These are phyloP conservation scores for Solanum paucissectum DNA, from an alignment of 257 asterid species.

Conservation along the genomic window DNA sequence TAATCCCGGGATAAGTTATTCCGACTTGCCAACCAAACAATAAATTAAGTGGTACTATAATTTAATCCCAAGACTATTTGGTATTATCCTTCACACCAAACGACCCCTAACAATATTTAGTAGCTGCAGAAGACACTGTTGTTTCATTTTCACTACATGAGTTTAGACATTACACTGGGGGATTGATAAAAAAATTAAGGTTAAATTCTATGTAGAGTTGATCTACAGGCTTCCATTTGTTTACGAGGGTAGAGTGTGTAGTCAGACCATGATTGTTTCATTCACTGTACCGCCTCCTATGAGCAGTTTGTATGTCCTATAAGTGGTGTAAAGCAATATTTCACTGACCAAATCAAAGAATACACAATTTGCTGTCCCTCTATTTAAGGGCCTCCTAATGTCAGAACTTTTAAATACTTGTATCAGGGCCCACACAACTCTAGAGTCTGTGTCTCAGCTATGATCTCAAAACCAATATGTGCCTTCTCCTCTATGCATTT, in stretches of 20 bases:
- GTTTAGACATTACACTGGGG: neutral
- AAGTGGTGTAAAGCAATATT: neutral
- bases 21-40: too few relatives aligned
- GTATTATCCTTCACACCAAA: too few relatives aligned
- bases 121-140: neutral
- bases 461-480: neutral
- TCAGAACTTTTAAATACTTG: neutral
- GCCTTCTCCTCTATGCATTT: neutral
- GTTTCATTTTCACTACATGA: neutral
- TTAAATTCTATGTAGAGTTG: neutral
- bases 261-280: neutral
- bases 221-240: neutral
- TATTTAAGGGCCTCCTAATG: neutral
- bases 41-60: too few relatives aligned
- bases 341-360: neutral
- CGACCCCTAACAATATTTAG: neutral
- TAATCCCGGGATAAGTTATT: too few relatives aligned
- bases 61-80: too few relatives aligned
- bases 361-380: neutral
- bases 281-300: neutral
- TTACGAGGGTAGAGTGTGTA: neutral
- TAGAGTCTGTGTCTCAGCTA: neutral
- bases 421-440: neutral
- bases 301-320: neutral
- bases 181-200: neutral